Percentiles rank a stretch among this genome's conserved stretches.
These are phyloP conservation scores for Rhizoclosmatium sp. DNA, from an alignment of 192 early-diverging fungal species.

Conservation along the genomic window DNA sequence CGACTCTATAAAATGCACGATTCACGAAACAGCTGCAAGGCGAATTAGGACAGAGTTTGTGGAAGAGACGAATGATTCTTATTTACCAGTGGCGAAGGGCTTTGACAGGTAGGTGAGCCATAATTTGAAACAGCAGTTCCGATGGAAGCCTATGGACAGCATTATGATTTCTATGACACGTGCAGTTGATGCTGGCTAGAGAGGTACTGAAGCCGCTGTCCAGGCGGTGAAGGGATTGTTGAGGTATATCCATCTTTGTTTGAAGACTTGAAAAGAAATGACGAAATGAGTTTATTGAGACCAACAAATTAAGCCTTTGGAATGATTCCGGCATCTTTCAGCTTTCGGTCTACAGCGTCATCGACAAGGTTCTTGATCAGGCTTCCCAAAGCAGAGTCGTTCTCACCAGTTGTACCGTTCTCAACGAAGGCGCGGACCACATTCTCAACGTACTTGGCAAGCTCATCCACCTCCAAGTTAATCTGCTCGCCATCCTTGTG, in stretches of 20 bases:
- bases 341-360: slow-evolving; percentile 21
- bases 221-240: not conserved
- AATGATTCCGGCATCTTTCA: slow-evolving; percentile 1
- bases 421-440: slow-evolving; percentile 59
- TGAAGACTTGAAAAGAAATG: too few species aligned
- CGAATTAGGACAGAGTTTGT: too few species aligned
- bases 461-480: slow-evolving; percentile 97
- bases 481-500: slow-evolving; percentile 78
- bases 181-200: not conserved
- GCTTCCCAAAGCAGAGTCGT: not conserved
- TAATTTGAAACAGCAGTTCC: not conserved
- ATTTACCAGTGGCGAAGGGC: too few species aligned
- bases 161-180: not conserved
- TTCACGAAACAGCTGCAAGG: not conserved
- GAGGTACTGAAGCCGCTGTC: not conserved
- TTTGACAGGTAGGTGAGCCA: not conserved
- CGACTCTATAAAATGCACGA: not conserved
- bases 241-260: not conserved
- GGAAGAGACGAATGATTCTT: too few species aligned
- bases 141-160: not conserved
- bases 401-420: not conserved
- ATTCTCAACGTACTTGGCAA: slow-evolving; percentile 95
- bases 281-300: too few species aligned
- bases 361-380: slow-evolving; percentile 25
- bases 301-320: not conserved